Base-by-base conservation (phyloP, 2,329 filamentous ascomycete species). In the Monosporascus sp. region DNA sequence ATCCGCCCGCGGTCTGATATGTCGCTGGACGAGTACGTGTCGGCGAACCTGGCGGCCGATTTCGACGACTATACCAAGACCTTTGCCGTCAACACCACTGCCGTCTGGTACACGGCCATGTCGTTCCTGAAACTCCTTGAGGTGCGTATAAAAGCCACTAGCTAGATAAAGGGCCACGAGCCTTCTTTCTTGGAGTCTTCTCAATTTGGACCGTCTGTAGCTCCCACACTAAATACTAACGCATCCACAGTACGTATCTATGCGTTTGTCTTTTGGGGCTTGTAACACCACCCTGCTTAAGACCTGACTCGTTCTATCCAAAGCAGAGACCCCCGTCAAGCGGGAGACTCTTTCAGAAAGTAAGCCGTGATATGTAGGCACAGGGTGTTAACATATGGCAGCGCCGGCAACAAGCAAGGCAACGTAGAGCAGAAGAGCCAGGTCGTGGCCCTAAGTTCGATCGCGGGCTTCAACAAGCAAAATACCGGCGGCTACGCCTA, bases 401-500 rank as follows among this genome's bases (percentile, higher is more conserved):
- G 40, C 43, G 65, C 66, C 22, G 87, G 86, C 0, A 87, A 89
- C 35, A 80, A 86, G 60, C 73, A 76, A 49, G 75, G 79, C 6
- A 85, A 82, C 52, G 72, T 85, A 22, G 72, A 73, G 26, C 77
- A 79, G 66, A 74, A 69, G 27, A 79, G 78, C 35, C 80, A 84
- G 65, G 73, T 85, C 20, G 81, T 96, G 55, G 86, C 89, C 38
- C 89, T 89, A 44, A 86, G 85, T 56, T 87, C 82, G 20, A 91
- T 95, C 67, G 87, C 79, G 0, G 86, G 82, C 0, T 86, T 91
- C 55, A 88, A 92, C 71, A 85, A 88, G 62, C 76, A 80, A 48
- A 78, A 85, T 0, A 86, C 90, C 26, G 87, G 87, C 22, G 89
- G 91, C 37, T 92, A 86, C 69, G 83, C 85, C 0, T 94, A 94